Evolutionary conservation across 345 rosid species (phyloP).

Genomic region (Hibiscus tridactylites): DNA sequence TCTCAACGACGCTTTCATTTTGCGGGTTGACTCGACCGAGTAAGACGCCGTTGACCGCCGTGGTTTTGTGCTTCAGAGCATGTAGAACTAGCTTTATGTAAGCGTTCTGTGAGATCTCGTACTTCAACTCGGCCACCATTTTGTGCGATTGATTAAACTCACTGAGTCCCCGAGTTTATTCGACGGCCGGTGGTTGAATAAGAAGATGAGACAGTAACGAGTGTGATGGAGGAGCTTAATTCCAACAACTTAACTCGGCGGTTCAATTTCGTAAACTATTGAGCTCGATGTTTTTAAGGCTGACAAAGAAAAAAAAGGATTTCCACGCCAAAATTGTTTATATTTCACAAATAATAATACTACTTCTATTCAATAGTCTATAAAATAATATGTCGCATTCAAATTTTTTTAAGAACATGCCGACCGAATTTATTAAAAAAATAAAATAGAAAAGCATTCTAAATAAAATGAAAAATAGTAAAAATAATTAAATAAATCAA

Average conservation of each 20-base stretch:
- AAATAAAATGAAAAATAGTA: neutral
- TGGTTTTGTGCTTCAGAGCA: constrained; percentile 61
- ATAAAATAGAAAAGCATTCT: too few species aligned
- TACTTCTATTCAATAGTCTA: too few species aligned
- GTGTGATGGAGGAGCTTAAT: neutral
- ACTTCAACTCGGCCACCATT: constrained; percentile 44
- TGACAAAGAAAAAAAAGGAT: neutral
- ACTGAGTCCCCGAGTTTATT: neutral
- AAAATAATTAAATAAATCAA: too few species aligned
- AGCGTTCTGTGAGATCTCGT: constrained; percentile 77
- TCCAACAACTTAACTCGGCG: neutral
- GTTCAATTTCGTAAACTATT: too few species aligned
- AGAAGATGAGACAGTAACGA: neutral
- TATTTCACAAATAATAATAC: too few species aligned
- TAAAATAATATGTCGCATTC: too few species aligned
- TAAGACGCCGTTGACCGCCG: constrained; percentile 87
- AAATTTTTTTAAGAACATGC: too few species aligned
- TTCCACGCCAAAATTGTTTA: too few species aligned
- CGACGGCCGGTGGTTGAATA: neutral
- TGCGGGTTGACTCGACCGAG: constrained; percentile 52
- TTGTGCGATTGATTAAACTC: neutral
- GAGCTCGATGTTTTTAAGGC: neutral
- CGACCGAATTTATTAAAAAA: too few species aligned
- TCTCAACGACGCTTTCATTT: constrained; percentile 46
- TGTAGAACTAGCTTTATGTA: constrained; percentile 84